Percentiles rank a stretch among this genome's conserved stretches.
These are phyloP conservation scores for Hymenoscyphus albidus DNA, from an alignment of 2,329 filamentous ascomycete genomes.

Conservation along the genomic window DNA sequence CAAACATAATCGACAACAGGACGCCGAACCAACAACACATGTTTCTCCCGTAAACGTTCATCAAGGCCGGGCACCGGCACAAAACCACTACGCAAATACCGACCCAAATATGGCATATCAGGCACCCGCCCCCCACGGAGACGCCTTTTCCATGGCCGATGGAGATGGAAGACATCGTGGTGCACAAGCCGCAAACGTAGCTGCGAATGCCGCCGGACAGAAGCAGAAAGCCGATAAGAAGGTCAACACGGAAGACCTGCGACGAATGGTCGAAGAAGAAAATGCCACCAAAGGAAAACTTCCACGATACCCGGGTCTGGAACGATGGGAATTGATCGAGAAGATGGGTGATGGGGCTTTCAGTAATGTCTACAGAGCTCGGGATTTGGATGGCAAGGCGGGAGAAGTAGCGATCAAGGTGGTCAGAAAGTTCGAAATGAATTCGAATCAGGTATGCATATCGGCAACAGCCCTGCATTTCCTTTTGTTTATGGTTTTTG, in stretches of 20 bases:
- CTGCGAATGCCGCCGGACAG: slow-evolving; percentile 62
- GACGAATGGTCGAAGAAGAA: slow-evolving; percentile 87
- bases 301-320: slow-evolving; percentile 78
- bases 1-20: slow-evolving; percentile 66
- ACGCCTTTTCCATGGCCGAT: slow-evolving; percentile 61
- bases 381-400: slow-evolving; percentile 65
- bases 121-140: slow-evolving; percentile 43
- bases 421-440: slow-evolving; percentile 98
- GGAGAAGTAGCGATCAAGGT: slow-evolving; percentile 96
- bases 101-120: slow-evolving; percentile 59
- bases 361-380: slow-evolving; percentile 94
- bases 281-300: slow-evolving; percentile 81
- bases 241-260: slow-evolving; percentile 65
- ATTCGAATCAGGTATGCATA: slow-evolving; percentile 88
- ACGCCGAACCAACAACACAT: slow-evolving; percentile 38
- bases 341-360: slow-evolving; percentile 99
- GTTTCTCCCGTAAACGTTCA: slow-evolving; percentile 51
- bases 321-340: slow-evolving; percentile 80
- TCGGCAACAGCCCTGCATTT: slow-evolving; percentile 19
- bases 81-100: slow-evolving; percentile 45
- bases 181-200: slow-evolving; percentile 63
- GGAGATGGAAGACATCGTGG: slow-evolving; percentile 60
- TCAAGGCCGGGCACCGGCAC: slow-evolving; percentile 43
- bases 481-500: slow-evolving; percentile 28
- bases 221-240: slow-evolving; percentile 41